Evolutionary conservation across 139 green algal genomes (phyloP).

Genomic region (Picochlorum costavermella): DNA sequence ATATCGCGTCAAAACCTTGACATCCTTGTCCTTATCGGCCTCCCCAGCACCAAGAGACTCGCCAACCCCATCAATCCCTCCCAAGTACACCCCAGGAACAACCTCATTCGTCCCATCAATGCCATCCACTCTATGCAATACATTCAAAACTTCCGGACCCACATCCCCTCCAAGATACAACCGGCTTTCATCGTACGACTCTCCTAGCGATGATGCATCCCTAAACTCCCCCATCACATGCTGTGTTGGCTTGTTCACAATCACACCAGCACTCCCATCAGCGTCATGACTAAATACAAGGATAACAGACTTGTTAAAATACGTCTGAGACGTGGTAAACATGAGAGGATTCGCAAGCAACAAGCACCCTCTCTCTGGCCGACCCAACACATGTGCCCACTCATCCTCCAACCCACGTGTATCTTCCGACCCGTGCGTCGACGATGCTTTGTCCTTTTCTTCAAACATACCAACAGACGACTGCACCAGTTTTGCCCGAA

Average conservation of each 20-base stretch:
- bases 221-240: constrained; percentile 37
- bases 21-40: constrained; percentile 20
- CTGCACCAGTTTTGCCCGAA: constrained; percentile 32
- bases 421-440: neutral
- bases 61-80: constrained; percentile 21
- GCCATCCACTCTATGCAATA: constrained; percentile 50
- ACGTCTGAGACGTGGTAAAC: constrained; percentile 43
- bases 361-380: constrained; percentile 68
- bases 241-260: constrained; percentile 72
- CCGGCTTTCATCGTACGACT: constrained; percentile 40
- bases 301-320: constrained; percentile 71
- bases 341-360: constrained; percentile 74
- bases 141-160: constrained; percentile 42
- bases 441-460: neutral
- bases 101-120: constrained; percentile 37
- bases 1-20: constrained; percentile 55
- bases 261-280: constrained; percentile 54
- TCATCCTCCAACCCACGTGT: neutral
- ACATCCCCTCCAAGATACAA: constrained; percentile 80
- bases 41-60: constrained; percentile 20
- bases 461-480: neutral
- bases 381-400: constrained; percentile 68
- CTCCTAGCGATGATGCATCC: constrained; percentile 22
- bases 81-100: constrained; percentile 8
- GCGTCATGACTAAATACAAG: constrained; percentile 61